Conservation (phyloP, 495 filamentous ascomycete genomes). For the Penicillium parvum region DNA sequence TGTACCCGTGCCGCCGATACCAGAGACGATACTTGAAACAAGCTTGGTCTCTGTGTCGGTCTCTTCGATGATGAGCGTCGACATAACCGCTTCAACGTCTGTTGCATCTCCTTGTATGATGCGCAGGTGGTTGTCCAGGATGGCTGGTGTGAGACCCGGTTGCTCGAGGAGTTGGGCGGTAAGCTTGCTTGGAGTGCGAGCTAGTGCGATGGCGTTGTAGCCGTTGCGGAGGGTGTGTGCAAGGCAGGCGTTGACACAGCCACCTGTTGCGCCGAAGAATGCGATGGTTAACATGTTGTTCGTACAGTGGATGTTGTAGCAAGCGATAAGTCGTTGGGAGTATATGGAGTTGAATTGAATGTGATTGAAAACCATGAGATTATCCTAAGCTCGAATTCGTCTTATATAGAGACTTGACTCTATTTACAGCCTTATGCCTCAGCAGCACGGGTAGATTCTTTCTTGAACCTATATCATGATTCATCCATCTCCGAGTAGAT, state of each 20-base stretch:
- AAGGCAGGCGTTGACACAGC: conserved; percentile 39
- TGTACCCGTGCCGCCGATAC: conserved; percentile 35
- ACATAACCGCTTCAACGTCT: conserved; percentile 30
- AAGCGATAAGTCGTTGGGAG: not conserved
- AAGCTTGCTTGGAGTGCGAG: conserved; percentile 57
- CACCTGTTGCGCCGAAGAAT: conserved; percentile 47
- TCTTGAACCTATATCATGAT: no score
- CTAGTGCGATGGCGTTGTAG: conserved; percentile 43
- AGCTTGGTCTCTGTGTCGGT: conserved; percentile 9
- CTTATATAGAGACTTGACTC: not conserved
- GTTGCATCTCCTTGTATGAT: conserved; percentile 47
- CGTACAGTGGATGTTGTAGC: no score
- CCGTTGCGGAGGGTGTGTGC: conserved; percentile 42
- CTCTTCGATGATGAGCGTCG: conserved; percentile 16
- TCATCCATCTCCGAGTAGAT: not conserved
- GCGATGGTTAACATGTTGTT: no score
- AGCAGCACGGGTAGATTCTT: not conserved
- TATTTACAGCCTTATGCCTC: not conserved
- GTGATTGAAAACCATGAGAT: not conserved
- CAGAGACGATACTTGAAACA: conserved; percentile 39
- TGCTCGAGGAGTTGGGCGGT: conserved; percentile 30
- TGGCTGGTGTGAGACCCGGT: conserved; percentile 26
- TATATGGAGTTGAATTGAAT: not conserved
- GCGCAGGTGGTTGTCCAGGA: conserved; percentile 33
- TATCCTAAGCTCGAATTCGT: not conserved